phyloP scores from a whole-genome alignment of 2,329 filamentous ascomycete species.

The Botrytis sinoallii region DNA sequence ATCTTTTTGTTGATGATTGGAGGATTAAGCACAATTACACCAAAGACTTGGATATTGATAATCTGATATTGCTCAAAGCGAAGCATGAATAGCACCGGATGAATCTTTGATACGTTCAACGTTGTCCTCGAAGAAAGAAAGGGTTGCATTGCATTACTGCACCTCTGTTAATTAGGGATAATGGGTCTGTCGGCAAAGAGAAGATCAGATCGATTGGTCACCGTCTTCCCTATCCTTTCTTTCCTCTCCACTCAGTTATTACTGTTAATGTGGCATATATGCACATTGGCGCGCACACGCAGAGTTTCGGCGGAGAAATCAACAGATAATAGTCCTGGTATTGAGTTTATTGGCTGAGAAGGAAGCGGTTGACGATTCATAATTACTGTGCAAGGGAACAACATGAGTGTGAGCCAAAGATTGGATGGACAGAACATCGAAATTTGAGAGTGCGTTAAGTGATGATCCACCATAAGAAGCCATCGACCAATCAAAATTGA shows the following conservation, averaged over 20 bases:
- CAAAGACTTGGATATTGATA: neutral
- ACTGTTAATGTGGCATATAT: neutral
- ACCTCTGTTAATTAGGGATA: constrained; percentile 2
- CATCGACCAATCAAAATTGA: neutral
- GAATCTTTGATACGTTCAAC: constrained; percentile 4
- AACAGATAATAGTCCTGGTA: neutral
- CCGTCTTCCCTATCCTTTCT: neutral
- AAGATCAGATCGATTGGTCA: neutral
- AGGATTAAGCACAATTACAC: too few species aligned
- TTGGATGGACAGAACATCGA: neutral
- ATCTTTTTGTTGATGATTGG: neutral
- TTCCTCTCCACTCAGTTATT: neutral
- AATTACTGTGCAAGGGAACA: neutral
- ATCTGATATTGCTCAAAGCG: neutral
- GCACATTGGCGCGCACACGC: constrained; percentile 1
- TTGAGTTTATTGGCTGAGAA: neutral
- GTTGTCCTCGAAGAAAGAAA: neutral
- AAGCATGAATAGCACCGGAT: neutral
- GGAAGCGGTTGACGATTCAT: constrained; percentile 1
- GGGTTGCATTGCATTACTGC: neutral
- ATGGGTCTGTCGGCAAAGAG: neutral
- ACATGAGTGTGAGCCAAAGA: neutral
- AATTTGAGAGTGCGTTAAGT: neutral
- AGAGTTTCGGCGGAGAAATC: neutral
- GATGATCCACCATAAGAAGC: neutral